Percentiles rank a stretch among this genome's conserved stretches.
phyloP scores from a whole-genome alignment of 176 grass and related monocot genomes.

The Aegilops umbellulata region DNA sequence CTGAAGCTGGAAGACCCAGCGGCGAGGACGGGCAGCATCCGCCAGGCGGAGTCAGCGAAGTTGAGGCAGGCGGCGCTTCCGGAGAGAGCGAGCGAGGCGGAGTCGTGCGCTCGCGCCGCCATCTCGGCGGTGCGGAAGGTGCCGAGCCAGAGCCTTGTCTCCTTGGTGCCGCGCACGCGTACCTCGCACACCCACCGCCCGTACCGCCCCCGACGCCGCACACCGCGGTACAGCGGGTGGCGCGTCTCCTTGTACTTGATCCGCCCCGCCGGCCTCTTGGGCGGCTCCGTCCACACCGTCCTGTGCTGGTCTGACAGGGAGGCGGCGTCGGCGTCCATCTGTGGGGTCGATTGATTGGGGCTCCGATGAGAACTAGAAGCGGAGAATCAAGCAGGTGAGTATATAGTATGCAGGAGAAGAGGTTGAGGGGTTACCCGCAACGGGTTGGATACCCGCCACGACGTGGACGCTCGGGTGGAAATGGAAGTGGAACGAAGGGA shows the following conservation, averaged over 20 bases:
- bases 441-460: too few species aligned
- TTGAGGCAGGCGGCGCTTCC: conserved; percentile 39
- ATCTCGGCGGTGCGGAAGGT: conserved; percentile 59
- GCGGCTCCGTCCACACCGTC: conserved; percentile 56
- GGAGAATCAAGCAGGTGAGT: not conserved
- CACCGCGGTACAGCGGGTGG: conserved; percentile 67
- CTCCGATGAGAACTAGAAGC: not conserved
- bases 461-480: too few species aligned
- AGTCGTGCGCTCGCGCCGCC: conserved; percentile 71
- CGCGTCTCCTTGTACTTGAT: conserved; percentile 79
- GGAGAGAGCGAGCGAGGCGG: conserved; percentile 43
- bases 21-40: conserved; percentile 8
- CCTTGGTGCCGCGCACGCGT: conserved; percentile 31
- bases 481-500: too few species aligned
- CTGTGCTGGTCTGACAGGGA: conserved; percentile 18
- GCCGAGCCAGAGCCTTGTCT: conserved; percentile 62
- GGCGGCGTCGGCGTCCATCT: not conserved
- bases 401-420: not conserved
- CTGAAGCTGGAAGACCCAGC: not conserved
- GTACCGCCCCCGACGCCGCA: conserved; percentile 31
- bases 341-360: too few species aligned
- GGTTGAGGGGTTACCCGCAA: too few species aligned
- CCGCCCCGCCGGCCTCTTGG: conserved; percentile 57
- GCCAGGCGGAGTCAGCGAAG: conserved; percentile 40
- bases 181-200: conserved; percentile 75